Evolutionary conservation across 164 flowering plant species (phyloP).

Genomic region (Houttuynia cordata): DNA sequence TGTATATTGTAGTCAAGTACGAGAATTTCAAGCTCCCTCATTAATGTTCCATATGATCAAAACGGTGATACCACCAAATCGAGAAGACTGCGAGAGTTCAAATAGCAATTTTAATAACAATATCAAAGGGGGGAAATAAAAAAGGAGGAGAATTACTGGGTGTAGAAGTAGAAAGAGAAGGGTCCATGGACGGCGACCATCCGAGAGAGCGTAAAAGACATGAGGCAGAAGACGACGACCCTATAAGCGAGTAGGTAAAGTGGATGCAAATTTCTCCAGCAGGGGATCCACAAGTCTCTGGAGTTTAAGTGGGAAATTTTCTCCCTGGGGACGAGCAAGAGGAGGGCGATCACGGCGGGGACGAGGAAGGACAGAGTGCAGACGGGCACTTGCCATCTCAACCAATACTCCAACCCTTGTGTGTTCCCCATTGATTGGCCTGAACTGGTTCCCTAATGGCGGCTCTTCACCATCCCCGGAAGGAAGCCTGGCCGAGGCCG

Average conservation of each 20-base stretch:
- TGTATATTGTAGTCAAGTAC: too few species aligned
- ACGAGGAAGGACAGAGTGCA: slow-evolving; percentile 1
- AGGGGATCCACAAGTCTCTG: background rate
- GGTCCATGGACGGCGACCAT: background rate
- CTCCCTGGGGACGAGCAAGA: background rate
- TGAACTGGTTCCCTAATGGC: too few species aligned
- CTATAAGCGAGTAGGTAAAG: slow-evolving; percentile 1
- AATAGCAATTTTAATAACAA: background rate
- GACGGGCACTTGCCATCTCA: slow-evolving; percentile 8
- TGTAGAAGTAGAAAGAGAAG: slow-evolving; percentile 5
- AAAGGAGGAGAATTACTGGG: background rate
- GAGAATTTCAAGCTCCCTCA: too few species aligned
- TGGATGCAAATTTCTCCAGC: slow-evolving; percentile 1
- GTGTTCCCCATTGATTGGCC: too few species aligned
- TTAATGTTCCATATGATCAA: too few species aligned
- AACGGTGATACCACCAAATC: too few species aligned
- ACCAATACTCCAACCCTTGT: slow-evolving; percentile 4
- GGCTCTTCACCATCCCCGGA: too few species aligned
- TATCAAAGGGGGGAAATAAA: background rate
- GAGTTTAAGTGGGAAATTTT: background rate
- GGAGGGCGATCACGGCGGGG: background rate
- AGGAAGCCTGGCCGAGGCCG: too few species aligned
- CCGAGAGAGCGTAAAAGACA: background rate
- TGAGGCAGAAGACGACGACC: background rate
- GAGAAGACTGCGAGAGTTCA: too few species aligned